phyloP scores from a whole-genome alignment of 495 filamentous ascomycete genomes.

The Pyrenula aspistea region DNA sequence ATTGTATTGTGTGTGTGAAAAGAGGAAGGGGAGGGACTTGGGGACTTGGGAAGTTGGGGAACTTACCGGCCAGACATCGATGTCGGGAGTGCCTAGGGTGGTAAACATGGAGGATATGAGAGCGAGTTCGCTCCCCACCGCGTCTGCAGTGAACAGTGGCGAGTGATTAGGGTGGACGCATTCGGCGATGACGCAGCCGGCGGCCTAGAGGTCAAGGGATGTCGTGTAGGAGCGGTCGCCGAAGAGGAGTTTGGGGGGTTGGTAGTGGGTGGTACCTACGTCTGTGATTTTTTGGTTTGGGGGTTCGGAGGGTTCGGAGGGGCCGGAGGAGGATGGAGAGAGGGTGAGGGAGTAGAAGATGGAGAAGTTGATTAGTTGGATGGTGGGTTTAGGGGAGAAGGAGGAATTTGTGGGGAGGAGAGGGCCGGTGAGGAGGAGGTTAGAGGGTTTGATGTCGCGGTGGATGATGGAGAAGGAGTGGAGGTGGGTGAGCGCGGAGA shows the following conservation, averaged over 20 bases:
- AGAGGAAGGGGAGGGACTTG: background rate
- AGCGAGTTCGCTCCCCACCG: slow-evolving; percentile 82
- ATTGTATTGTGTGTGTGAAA: too few relatives aligned
- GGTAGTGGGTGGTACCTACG: slow-evolving; percentile 83
- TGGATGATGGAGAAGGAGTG: slow-evolving; percentile 73
- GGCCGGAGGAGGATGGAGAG: too few relatives aligned
- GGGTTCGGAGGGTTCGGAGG: slow-evolving; percentile 51
- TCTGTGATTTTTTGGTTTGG: slow-evolving; percentile 64
- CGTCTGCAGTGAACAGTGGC: slow-evolving; percentile 74
- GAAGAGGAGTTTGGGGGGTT: slow-evolving; percentile 83
- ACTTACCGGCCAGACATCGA: slow-evolving; percentile 63
- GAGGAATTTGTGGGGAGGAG: too few relatives aligned
- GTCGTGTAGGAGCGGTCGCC: slow-evolving; percentile 59
- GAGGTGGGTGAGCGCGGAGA: slow-evolving; percentile 57
- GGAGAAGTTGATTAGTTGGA: slow-evolving; percentile 88
- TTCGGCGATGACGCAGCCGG: slow-evolving; percentile 72
- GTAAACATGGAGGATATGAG: slow-evolving; percentile 83
- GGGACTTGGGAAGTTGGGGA: background rate
- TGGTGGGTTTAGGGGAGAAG: too few relatives aligned
- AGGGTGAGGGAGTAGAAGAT: slow-evolving; percentile 64
- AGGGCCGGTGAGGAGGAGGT: slow-evolving; percentile 68
- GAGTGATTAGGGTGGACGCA: slow-evolving; percentile 28
- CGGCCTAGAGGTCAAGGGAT: slow-evolving; percentile 78
- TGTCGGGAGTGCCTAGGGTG: slow-evolving; percentile 72
- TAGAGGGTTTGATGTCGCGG: slow-evolving; percentile 87